phyloP scores from a whole-genome alignment of 805 yeast genomes.

The Metschnikowia hibisci region DNA sequence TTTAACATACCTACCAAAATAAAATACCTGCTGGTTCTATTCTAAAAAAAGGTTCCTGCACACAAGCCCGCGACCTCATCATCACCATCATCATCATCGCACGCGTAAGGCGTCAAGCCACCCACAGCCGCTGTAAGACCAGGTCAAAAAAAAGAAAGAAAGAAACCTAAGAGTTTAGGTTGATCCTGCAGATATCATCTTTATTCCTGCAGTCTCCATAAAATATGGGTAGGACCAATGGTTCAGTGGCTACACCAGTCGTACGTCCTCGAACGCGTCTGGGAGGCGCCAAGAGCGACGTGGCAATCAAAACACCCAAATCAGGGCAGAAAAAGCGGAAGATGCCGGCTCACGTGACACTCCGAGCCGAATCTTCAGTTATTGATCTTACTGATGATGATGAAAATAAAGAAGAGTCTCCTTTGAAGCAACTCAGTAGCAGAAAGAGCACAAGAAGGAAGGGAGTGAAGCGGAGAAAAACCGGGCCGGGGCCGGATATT shows the following conservation, averaged over 20 bases:
- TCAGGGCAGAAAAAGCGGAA: constrained; percentile 1
- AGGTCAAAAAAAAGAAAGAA: too few relatives aligned
- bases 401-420: constrained; percentile 6
- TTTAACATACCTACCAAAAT: too few relatives aligned
- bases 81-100: too few relatives aligned
- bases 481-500: background rate
- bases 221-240: background rate
- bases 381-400: constrained; percentile 16
- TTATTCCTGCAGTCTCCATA: too few relatives aligned
- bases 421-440: constrained; percentile 1
- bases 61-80: too few relatives aligned
- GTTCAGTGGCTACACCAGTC: background rate
- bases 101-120: too few relatives aligned
- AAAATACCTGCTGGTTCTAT: too few relatives aligned
- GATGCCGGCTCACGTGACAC: background rate
- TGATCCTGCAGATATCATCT: too few relatives aligned
- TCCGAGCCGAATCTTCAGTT: constrained; percentile 12
- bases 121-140: too few relatives aligned
- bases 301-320: background rate
- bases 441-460: background rate
- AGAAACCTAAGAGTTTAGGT: too few relatives aligned
- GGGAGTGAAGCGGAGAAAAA: background rate
- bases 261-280: constrained; percentile 15
- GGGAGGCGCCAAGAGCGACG: constrained; percentile 5
- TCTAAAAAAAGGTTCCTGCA: too few relatives aligned